A percentile compares a stretch with the other conserved stretches of the same genome.
These are phyloP conservation scores for Glaciozyma martinii DNA, from an alignment of 768 basidiomycete genomes.

Conservation along the genomic window DNA sequence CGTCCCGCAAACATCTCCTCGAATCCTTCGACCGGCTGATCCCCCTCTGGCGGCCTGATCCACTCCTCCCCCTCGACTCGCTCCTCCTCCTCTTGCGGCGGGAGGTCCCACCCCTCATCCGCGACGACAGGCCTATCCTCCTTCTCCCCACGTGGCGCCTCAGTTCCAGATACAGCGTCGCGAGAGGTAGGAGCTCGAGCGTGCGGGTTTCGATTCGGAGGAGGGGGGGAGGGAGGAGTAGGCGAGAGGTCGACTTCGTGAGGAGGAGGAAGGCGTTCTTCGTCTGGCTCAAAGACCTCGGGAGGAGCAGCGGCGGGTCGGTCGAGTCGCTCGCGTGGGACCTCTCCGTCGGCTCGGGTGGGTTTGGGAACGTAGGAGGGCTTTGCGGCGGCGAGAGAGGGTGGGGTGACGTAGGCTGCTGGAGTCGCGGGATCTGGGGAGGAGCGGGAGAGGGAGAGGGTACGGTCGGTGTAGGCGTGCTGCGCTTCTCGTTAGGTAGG, in stretches of 20 bases:
- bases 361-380: neutral
- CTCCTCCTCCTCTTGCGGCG: neutral
- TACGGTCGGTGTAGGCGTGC: conserved; percentile 29
- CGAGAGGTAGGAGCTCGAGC: neutral
- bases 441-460: conserved; percentile 18
- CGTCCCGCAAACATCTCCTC: neutral
- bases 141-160: neutral
- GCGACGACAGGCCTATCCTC: neutral
- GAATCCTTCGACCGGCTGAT: neutral
- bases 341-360: neutral
- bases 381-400: neutral
- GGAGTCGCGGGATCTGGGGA: neutral
- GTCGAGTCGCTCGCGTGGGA: neutral
- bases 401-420: neutral
- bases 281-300: neutral
- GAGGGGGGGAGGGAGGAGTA: neutral
- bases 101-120: neutral
- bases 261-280: neutral
- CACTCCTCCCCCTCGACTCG: neutral
- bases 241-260: neutral
- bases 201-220: neutral
- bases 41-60: neutral
- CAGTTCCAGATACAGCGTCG: neutral
- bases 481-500: neutral
- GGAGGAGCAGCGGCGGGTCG: neutral